Base-by-base conservation (phyloP, 83 land plant genomes). In the Isoetes engelmannii region DNA sequence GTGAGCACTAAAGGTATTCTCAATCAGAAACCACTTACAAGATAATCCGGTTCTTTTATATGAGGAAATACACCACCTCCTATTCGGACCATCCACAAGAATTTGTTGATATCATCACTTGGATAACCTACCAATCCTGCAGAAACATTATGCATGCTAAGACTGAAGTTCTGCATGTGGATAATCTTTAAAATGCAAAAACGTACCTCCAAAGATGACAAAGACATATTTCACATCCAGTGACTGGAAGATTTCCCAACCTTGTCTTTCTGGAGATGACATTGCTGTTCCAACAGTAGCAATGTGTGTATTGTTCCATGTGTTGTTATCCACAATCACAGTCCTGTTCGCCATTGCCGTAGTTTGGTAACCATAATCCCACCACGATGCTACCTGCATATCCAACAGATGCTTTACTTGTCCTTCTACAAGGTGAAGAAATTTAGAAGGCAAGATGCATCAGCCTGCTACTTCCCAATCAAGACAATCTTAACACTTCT, bases 301-400 rank as follows among this genome's bases (percentile, higher is more conserved):
- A 71, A 94, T 94, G 76, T 94, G 99, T 5, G 99, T 94, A 63
- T 94, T 94, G 64, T 94, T 94, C 99, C 99, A 94, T 51, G 99
- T 94, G 63, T 94, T 94, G 69, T 94, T 94, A 65, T 94, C 99
- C 48, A 90, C 99, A 59, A 94, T 89, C 37, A 94, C 99, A 57
- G 97, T 94, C 17, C 99, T 82, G 70, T 94, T 94, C 44, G 97
- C 99, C 99, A 94, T 94, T 44, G 99, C 99, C 60, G 99, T 94
- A 70, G 99, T 94, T 86, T 94, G 97, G 53, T 94, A 94, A 10
- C 99, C 99, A 81, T 94, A 94, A 73, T 94, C 99, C 99, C 99
- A 94, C 99, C 97, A 94, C 18, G 99, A 94, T 45, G 99, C 99
- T 57, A 94, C 99, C 97, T 94, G 85, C 45, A 54, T 17, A 51